A percentile compares a stretch with the other conserved stretches of the same genome.
Conservation (phyloP, 768 basidiomycete species). For the Chalciporus sphaerocephalus region DNA sequence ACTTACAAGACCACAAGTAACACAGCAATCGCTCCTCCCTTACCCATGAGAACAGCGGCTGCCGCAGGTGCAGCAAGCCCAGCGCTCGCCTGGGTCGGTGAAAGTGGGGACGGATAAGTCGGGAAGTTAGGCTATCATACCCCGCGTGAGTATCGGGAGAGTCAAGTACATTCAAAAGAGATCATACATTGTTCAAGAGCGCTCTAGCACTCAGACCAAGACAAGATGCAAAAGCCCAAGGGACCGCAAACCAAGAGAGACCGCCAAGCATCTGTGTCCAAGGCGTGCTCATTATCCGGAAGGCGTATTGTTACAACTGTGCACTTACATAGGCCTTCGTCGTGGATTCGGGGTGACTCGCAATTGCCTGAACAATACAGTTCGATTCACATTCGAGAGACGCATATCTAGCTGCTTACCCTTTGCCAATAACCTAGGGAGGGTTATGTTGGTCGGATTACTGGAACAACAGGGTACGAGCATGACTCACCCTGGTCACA, state of each 20-base stretch:
- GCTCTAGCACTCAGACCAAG: conserved; percentile 43
- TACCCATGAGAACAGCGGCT: conserved; percentile 44
- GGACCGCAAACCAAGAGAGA: conserved; percentile 55
- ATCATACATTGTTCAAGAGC: conserved; percentile 29
- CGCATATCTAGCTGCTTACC: conserved; percentile 16
- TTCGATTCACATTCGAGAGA: not conserved
- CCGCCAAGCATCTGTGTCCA: conserved; percentile 48
- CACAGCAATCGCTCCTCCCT: conserved; percentile 41
- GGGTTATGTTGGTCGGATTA: not conserved
- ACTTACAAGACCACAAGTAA: conserved; percentile 41
- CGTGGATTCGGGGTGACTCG: conserved; percentile 46
- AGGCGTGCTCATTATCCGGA: not conserved
- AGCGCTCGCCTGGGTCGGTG: conserved; percentile 36
- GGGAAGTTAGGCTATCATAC: conserved; percentile 44
- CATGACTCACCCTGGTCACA: conserved; percentile 43
- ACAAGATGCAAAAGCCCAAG: conserved; percentile 47
- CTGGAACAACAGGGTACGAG: not conserved
- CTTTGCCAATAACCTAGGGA: conserved; percentile 50
- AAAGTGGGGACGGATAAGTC: conserved; percentile 45
- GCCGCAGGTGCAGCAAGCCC: conserved; percentile 47
- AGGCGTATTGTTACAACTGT: no score
- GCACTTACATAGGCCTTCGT: conserved; percentile 46
- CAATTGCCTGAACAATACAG: conserved; percentile 39
- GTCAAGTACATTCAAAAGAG: not conserved
- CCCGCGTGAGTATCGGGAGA: not conserved